Conservation (phyloP, 2,329 filamentous ascomycete genomes). For the Aureobasidium melanogenum region DNA sequence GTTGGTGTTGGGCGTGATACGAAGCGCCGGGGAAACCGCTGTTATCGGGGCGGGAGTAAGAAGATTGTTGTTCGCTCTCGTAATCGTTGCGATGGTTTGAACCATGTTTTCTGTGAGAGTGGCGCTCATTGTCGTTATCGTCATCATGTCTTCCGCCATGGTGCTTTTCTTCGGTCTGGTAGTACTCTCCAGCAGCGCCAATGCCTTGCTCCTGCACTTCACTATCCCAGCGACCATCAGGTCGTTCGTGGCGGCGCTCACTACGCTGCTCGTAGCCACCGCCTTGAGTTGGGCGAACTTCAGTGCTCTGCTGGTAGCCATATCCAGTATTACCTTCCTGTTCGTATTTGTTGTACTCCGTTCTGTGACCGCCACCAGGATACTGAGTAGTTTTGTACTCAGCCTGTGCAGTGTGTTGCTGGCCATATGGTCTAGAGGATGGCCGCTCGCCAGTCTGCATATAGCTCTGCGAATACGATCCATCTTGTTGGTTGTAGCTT, state of each 20-base stretch:
- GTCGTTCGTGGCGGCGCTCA: conserved; percentile 43
- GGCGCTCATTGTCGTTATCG: conserved; percentile 25
- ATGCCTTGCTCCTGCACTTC: conserved; percentile 27
- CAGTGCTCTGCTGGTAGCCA: conserved; percentile 51
- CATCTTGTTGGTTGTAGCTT: conserved; percentile 48
- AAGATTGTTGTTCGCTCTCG: conserved; percentile 26
- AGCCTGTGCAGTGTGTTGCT: conserved; percentile 52
- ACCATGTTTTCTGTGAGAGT: conserved; percentile 20
- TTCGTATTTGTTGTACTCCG: conserved; percentile 54
- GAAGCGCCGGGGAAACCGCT: conserved; percentile 22
- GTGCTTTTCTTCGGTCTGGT: conserved; percentile 18
- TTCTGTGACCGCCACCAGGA: conserved; percentile 46
- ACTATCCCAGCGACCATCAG: conserved; percentile 32
- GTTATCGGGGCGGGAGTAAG: background rate
- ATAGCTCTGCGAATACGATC: conserved; percentile 52
- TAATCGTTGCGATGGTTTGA: conserved; percentile 29
- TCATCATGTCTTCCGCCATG: conserved; percentile 23
- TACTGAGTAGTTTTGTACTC: conserved; percentile 52
- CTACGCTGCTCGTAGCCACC: conserved; percentile 52
- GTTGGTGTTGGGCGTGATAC: conserved; percentile 17
- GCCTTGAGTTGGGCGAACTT: conserved; percentile 43
- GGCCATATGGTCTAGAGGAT: conserved; percentile 12
- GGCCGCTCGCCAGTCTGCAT: conserved; percentile 50
- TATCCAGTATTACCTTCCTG: conserved; percentile 40
- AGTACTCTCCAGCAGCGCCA: conserved; percentile 20